phyloP scores from a whole-genome alignment of 2,329 filamentous ascomycete genomes.

The Botrytis pseudocinerea region DNA sequence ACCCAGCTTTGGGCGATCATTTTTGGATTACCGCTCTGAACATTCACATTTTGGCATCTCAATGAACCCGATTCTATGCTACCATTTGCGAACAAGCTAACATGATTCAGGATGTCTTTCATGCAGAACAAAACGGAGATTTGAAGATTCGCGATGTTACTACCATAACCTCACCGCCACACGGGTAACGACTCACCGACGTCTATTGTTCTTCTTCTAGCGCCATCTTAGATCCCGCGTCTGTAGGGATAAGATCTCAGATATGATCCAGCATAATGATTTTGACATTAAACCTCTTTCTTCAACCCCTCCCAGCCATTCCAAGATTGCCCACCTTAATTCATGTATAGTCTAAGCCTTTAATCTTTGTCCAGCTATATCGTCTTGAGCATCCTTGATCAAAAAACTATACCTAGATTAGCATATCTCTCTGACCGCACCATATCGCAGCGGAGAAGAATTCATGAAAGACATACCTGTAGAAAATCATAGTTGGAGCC shows the following conservation, averaged over 20 bases:
- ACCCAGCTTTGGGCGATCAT: neutral
- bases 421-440: neutral
- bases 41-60: neutral
- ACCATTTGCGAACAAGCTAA: neutral
- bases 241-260: neutral
- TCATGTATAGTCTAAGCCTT: conserved; percentile 58
- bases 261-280: neutral
- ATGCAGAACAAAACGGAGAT: neutral
- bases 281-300: conserved; percentile 1
- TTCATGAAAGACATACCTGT: conserved; percentile 68
- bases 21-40: neutral
- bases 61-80: neutral
- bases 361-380: conserved; percentile 69
- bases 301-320: neutral
- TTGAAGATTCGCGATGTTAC: neutral
- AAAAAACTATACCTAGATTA: conserved; percentile 64
- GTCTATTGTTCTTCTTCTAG: neutral
- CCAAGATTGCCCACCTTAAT: neutral
- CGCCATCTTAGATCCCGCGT: neutral
- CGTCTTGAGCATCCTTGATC: conserved; percentile 80
- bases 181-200: neutral
- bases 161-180: neutral
- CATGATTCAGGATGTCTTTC: neutral
- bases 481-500: conserved; percentile 84
- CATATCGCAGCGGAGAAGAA: no score